phyloP scores from a whole-genome alignment of 2,329 filamentous ascomycete species.

The Aspergillus jensenii region DNA sequence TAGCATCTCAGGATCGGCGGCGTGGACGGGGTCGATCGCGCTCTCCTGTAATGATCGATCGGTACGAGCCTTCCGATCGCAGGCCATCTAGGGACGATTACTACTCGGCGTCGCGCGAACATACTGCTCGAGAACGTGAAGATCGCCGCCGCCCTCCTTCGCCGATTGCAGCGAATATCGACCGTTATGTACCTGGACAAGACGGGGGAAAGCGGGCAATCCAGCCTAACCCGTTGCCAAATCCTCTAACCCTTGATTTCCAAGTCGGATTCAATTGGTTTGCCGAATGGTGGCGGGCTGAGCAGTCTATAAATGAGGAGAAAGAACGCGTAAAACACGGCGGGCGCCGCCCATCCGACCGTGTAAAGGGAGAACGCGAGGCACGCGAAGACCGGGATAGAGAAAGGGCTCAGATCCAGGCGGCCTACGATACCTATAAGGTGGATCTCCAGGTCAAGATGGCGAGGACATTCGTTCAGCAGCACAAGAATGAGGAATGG shows the following conservation, averaged over 20 bases:
- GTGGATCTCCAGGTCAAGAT: conserved; percentile 67
- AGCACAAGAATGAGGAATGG: conserved; percentile 96
- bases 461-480: conserved; percentile 84
- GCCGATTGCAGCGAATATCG: conserved; percentile 58
- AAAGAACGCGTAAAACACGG: conserved; percentile 62
- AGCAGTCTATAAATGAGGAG: conserved; percentile 64
- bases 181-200: conserved; percentile 65
- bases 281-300: conserved; percentile 66
- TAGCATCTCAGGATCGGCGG: conserved; percentile 44
- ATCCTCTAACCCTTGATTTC: conserved; percentile 63
- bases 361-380: conserved; percentile 62
- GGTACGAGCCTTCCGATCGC: conserved; percentile 60
- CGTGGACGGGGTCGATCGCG: conserved; percentile 55
- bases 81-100: conserved; percentile 59
- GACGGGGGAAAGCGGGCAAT: conserved; percentile 54
- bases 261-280: conserved; percentile 69
- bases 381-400: conserved; percentile 62
- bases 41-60: conserved; percentile 62
- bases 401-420: conserved; percentile 63
- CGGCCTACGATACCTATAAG: conserved; percentile 66
- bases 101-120: conserved; percentile 46
- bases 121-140: conserved; percentile 54
- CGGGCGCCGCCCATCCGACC: conserved; percentile 53
- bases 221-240: conserved; percentile 58
- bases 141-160: conserved; percentile 59